Percentiles rank a stretch among this genome's conserved stretches.
phyloP scores from a whole-genome alignment of 306 rosid species.

The Begonia peltatifolia region DNA sequence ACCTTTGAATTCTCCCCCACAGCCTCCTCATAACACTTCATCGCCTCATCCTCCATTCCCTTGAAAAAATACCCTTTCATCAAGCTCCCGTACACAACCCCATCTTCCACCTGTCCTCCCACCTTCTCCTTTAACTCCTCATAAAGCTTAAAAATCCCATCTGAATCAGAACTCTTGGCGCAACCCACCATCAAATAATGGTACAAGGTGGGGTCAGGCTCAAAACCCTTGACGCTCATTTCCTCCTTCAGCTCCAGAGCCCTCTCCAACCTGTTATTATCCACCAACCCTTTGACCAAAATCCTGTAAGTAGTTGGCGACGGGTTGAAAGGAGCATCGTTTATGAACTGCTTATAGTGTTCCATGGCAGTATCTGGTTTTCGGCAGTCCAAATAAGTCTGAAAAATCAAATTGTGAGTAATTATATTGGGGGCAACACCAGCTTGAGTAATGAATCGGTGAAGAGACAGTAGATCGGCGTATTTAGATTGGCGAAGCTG shows the following conservation, averaged over 20 bases:
- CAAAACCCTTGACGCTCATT: conserved; percentile 48
- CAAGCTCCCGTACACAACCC: conserved; percentile 71
- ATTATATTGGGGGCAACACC: conserved; percentile 78
- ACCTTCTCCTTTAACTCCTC: conserved; percentile 53
- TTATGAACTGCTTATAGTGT: conserved; percentile 64
- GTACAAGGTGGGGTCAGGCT: conserved; percentile 48
- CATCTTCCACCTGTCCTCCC: conserved; percentile 59
- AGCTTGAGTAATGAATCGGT: conserved; percentile 84
- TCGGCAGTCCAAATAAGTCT: conserved; percentile 80
- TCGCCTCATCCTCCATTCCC: conserved; percentile 80
- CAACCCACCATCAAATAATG: conserved; percentile 78
- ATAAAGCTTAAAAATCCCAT: conserved; percentile 41
- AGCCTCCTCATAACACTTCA: conserved; percentile 63
- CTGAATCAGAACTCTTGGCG: conserved; percentile 42
- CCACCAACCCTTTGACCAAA: conserved; percentile 68
- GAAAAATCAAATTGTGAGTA: conserved; percentile 77
- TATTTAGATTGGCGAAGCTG: conserved; percentile 79
- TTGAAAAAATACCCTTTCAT: conserved; percentile 77
- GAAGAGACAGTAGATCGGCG: conserved; percentile 75
- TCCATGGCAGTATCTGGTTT: conserved; percentile 88
- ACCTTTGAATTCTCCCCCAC: conserved; percentile 38
- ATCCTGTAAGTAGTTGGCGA: conserved; percentile 67
- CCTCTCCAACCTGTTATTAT: conserved; percentile 45
- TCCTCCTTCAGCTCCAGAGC: conserved; percentile 76
- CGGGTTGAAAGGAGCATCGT: conserved; percentile 85